A percentile compares a stretch with the other conserved stretches of the same genome.
Evolutionary conservation across 2,329 filamentous ascomycete species (phyloP).

Genomic region (Elsinoe fawcettii): DNA sequence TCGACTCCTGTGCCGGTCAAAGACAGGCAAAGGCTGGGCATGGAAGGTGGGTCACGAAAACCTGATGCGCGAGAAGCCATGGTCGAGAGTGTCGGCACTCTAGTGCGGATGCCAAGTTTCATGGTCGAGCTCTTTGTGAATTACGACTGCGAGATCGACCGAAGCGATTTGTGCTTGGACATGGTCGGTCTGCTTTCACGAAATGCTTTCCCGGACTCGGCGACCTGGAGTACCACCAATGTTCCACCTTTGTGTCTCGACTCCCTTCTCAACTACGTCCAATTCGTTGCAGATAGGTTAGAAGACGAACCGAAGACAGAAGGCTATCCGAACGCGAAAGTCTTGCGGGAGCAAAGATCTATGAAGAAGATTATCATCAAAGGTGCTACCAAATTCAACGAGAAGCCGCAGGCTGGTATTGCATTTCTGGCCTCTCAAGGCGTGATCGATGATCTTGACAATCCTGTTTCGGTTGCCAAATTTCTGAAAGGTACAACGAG

Average conservation of each 20-base stretch:
- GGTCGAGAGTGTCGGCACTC: conserved; percentile 89
- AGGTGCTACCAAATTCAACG: conserved; percentile 87
- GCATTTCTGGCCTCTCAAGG: conserved; percentile 78
- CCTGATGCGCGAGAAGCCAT: conserved; percentile 95
- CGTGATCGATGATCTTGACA: conserved; percentile 67
- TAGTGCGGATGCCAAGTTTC: conserved; percentile 87
- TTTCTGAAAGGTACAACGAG: conserved; percentile 84
- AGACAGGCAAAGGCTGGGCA: conserved; percentile 82
- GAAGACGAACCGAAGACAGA: conserved; percentile 59
- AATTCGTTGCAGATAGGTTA: conserved; percentile 81
- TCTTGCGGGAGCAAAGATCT: conserved; percentile 62
- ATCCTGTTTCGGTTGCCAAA: conserved; percentile 70
- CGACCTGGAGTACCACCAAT: conserved; percentile 97
- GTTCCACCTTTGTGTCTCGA: conserved; percentile 92
- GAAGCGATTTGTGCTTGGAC: conserved; percentile 87
- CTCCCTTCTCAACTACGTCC: conserved; percentile 80
- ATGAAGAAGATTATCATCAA: conserved; percentile 84
- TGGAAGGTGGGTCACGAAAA: conserved; percentile 85
- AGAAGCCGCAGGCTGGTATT: conserved; percentile 82
- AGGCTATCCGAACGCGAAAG: conserved; percentile 57
- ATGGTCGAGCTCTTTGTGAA: conserved; percentile 96
- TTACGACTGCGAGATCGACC: conserved; percentile 91
- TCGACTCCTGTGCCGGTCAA: conserved; percentile 86
- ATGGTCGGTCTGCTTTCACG: conserved; percentile 86
- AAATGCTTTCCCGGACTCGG: conserved; percentile 93